These are phyloP conservation scores for Camellia granthamiana DNA, from an alignment of 148 eudicot species.

Conservation along the genomic window DNA sequence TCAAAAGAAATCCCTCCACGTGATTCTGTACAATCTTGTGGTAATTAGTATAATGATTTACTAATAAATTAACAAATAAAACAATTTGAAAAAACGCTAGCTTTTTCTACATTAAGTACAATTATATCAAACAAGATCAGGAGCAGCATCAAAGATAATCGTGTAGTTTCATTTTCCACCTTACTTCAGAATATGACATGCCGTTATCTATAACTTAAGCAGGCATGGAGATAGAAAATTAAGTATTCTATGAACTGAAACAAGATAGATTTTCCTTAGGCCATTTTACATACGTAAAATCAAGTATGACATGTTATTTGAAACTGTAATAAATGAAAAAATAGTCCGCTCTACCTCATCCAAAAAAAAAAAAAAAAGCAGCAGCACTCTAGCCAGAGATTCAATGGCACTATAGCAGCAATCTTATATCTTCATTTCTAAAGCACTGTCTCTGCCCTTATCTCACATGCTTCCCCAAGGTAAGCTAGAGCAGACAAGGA, in stretches of 20 bases:
- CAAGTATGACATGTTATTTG: neutral
- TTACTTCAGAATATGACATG: neutral
- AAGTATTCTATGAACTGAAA: neutral
- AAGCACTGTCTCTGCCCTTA: neutral
- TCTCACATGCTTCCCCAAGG: neutral
- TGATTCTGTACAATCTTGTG: neutral
- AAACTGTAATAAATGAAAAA: neutral
- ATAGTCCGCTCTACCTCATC: neutral
- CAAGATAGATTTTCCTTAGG: neutral
- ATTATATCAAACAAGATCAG: neutral
- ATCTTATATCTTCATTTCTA: neutral
- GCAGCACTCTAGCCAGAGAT: neutral
- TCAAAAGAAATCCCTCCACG: neutral
- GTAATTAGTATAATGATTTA: neutral
- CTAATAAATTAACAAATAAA: no score
- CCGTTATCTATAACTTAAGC: neutral
- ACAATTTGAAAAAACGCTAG: neutral
- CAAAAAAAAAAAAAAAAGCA: no score
- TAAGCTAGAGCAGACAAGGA: neutral
- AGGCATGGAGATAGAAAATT: neutral
- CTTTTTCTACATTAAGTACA: neutral
- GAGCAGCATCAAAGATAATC: neutral
- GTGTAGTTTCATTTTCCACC: neutral
- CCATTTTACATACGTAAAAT: neutral
- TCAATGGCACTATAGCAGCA: neutral